Evolutionary conservation across 2,329 filamentous ascomycete species (phyloP).

Genomic region (Aspergillus aculeatinus): DNA sequence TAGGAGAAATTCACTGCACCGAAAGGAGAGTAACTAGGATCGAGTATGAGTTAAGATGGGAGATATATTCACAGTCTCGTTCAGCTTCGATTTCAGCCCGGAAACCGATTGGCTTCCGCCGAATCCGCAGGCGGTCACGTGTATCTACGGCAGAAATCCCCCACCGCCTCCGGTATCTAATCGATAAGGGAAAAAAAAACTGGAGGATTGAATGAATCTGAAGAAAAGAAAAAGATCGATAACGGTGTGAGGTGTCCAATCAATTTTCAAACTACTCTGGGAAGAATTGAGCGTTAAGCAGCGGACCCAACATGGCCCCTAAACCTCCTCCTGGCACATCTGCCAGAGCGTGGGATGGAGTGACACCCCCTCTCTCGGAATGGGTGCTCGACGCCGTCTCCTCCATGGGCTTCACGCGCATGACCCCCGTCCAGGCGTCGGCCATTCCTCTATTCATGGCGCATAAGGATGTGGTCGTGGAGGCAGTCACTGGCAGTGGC

Average conservation of each 20-base stretch:
- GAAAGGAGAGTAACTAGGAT: neutral
- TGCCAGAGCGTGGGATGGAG: constrained; percentile 64
- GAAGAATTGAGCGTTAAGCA: neutral
- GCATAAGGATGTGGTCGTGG: constrained; percentile 90
- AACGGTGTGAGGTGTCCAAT: neutral
- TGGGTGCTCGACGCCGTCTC: constrained; percentile 84
- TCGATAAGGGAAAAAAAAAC: constrained; percentile 21
- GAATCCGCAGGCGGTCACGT: constrained; percentile 12
- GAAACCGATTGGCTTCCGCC: constrained; percentile 11
- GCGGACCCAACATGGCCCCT: constrained; percentile 28
- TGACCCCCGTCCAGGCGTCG: constrained; percentile 94
- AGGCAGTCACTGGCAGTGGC: constrained; percentile 87
- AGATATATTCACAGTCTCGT: neutral
- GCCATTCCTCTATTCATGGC: constrained; percentile 84
- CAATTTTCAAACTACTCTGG: neutral
- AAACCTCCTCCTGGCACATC: constrained; percentile 47
- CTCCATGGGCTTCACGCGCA: constrained; percentile 79
- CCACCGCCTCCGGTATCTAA: constrained; percentile 35
- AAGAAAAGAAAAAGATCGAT: constrained; percentile 2
- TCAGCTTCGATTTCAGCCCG: constrained; percentile 6
- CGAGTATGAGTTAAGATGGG: neutral
- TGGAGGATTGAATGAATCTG: neutral
- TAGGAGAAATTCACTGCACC: neutral
- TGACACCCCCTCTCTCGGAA: constrained; percentile 69
- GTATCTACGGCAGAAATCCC: constrained; percentile 16